Evolutionary conservation across 2,329 filamentous ascomycete species (phyloP), one percentile per base, ranked within the genome.

Genomic region (Emericellopsis cladophorae): DNA sequence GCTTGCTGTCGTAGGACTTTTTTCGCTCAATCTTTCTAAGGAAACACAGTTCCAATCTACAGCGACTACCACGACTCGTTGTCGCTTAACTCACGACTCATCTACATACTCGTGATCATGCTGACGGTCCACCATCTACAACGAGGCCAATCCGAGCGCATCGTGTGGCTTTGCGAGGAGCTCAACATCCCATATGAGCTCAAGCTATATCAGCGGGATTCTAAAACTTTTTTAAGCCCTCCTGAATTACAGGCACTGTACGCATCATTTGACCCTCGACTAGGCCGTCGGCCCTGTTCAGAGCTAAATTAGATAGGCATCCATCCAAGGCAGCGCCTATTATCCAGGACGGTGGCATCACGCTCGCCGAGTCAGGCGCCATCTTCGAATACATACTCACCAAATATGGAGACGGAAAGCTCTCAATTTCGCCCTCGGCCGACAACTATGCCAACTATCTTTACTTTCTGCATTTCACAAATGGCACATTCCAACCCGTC

Each of bases 101-200:
- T 21, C 18, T 5, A 21, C 3, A 21, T 5, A 21, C 5, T 21
- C 18, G 3, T 21, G 5, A 37, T 5, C 21, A 39, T 39, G 37
- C 54, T 72, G 35, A 57, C 54, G 23, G 48, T 75, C 18, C 71
- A 76, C 50, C 73, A 77, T 48, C 67, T 76, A n/a, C 60, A 65
- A 36, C 49, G 64, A 53, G 76, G 74, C 10, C 76, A 81, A 53
- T 79, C 76, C 31, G 77, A 82, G 53, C 74, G 79, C 33, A 65
- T 81, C 40, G 59, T 72, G 50, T 82, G 74, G 68, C 68, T 82
- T 36, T 74, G 75, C 53, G 78, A 83, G 55, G 79, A 83, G 54
- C 70, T 82, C 15, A 55, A 57, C 38, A 56, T 83, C 40, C 52
- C 61, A 2, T 82, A 82, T 31, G 31, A 24, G 14, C 42, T 47